These are phyloP conservation scores for Cordyceps militaris DNA, from an alignment of 2,329 filamentous ascomycete genomes.

Conservation along the genomic window DNA sequence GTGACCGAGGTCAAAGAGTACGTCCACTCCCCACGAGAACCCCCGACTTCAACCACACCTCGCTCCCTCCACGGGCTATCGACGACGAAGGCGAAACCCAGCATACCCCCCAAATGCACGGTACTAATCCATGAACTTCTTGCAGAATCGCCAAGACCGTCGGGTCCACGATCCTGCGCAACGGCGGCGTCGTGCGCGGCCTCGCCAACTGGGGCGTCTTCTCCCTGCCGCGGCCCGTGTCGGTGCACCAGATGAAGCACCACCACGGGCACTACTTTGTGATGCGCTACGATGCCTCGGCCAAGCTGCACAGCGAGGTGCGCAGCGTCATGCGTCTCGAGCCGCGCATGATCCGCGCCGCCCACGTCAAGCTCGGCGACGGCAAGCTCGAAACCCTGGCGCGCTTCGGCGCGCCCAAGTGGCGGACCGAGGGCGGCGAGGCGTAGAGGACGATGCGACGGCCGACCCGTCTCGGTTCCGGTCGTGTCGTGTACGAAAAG, in stretches of 20 bases:
- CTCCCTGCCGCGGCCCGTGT: conserved; percentile 70
- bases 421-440: conserved; percentile 34
- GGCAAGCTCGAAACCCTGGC: conserved; percentile 46
- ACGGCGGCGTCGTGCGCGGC: conserved; percentile 84
- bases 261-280: conserved; percentile 91
- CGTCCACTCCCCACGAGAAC: conserved; percentile 24
- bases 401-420: conserved; percentile 43
- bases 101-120: not conserved
- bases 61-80: not conserved
- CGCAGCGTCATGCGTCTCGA: conserved; percentile 73
- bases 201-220: conserved; percentile 95
- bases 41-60: not conserved
- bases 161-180: conserved; percentile 72
- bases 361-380: conserved; percentile 77
- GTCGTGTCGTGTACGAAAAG: no score
- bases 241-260: conserved; percentile 77
- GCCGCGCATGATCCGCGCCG: conserved; percentile 82
- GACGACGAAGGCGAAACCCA: not conserved
- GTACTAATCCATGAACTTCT: conserved; percentile 11
- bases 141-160: conserved; percentile 78
- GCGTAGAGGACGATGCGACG: conserved; percentile 18
- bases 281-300: conserved; percentile 85
- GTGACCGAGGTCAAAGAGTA: conserved; percentile 94
- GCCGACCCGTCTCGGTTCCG: no score
- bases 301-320: conserved; percentile 66